Percentiles rank a stretch among this genome's conserved stretches.
Evolutionary conservation across 805 yeast species (phyloP).

Genomic region (Ogataea minuta): DNA sequence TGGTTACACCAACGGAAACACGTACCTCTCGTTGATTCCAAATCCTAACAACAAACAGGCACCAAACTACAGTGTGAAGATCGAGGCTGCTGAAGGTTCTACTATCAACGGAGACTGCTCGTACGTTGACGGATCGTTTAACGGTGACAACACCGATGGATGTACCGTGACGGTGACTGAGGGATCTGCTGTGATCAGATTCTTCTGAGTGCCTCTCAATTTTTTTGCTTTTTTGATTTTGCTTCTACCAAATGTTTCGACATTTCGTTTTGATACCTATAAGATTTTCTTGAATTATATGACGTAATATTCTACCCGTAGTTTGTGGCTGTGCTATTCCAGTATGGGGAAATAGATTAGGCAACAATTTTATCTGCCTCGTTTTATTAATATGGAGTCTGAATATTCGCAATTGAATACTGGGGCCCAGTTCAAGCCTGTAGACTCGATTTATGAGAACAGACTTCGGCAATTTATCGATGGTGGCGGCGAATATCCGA

Average conservation of each 20-base stretch:
- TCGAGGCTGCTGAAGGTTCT: slow-evolving; percentile 37
- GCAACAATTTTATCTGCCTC: slow-evolving; percentile 2
- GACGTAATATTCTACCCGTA: slow-evolving; percentile 1
- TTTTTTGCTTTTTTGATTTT: background rate
- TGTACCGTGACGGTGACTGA: slow-evolving; percentile 60
- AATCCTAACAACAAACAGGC: slow-evolving; percentile 82
- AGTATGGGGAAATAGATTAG: slow-evolving; percentile 3
- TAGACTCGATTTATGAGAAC: slow-evolving; percentile 68
- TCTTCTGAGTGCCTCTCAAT: slow-evolving; percentile 18
- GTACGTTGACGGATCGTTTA: slow-evolving; percentile 42
- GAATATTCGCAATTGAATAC: slow-evolving; percentile 42
- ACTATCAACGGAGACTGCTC: slow-evolving; percentile 40
- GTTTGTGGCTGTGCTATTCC: slow-evolving; percentile 4
- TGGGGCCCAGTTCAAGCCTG: slow-evolving; percentile 70
- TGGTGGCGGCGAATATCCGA: slow-evolving; percentile 67
- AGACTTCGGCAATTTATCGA: slow-evolving; percentile 75
- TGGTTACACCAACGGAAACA: slow-evolving; percentile 68
- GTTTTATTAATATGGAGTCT: slow-evolving; percentile 7
- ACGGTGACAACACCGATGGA: slow-evolving; percentile 67
- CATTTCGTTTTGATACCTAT: slow-evolving; percentile 12
- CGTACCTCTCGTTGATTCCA: slow-evolving; percentile 89
- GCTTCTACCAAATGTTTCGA: slow-evolving; percentile 5
- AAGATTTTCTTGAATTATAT: slow-evolving; percentile 3
- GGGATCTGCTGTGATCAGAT: slow-evolving; percentile 36
- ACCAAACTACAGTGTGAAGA: slow-evolving; percentile 52